phyloP scores from a whole-genome alignment of 2,329 filamentous ascomycete species.

The Hortaea sp. region DNA sequence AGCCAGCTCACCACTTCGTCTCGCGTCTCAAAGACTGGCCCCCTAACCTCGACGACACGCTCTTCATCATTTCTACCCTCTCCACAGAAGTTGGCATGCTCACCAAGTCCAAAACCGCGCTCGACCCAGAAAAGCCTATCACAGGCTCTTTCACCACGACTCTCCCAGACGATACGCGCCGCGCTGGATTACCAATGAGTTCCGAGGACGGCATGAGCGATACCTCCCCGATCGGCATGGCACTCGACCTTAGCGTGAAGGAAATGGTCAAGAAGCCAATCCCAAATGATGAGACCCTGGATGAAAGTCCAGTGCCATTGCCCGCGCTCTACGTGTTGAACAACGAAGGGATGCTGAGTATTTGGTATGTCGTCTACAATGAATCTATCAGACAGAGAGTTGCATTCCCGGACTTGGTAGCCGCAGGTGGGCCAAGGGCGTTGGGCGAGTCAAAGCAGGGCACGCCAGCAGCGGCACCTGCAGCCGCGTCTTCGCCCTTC shows the following conservation, averaged over 20 bases:
- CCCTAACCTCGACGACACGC: constrained; percentile 67
- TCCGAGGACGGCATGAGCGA: constrained; percentile 58
- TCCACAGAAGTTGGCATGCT: constrained; percentile 71
- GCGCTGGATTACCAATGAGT: constrained; percentile 57
- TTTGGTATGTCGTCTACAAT: constrained; percentile 89
- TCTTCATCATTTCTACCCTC: constrained; percentile 74
- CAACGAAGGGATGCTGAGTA: constrained; percentile 71
- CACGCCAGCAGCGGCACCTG: constrained; percentile 1
- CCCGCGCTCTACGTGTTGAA: constrained; percentile 80
- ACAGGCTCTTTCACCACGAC: constrained; percentile 38
- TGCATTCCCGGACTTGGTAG: constrained; percentile 60
- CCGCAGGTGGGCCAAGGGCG: constrained; percentile 20
- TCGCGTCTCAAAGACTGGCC: constrained; percentile 69
- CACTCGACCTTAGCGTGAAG: constrained; percentile 54
- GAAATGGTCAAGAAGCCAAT: constrained; percentile 16
- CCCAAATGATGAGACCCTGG: constrained; percentile 56
- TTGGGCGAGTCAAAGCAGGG: background rate
- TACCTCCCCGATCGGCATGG: constrained; percentile 68
- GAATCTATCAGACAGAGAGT: constrained; percentile 69
- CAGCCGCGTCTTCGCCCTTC: background rate
- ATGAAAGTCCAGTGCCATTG: constrained; percentile 68
- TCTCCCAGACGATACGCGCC: constrained; percentile 61
- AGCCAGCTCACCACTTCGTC: constrained; percentile 66
- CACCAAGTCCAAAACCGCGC: constrained; percentile 52
- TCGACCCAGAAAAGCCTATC: constrained; percentile 4